Conservation (phyloP, 768 basidiomycete genomes). For the Leccinellum luteum region DNA sequence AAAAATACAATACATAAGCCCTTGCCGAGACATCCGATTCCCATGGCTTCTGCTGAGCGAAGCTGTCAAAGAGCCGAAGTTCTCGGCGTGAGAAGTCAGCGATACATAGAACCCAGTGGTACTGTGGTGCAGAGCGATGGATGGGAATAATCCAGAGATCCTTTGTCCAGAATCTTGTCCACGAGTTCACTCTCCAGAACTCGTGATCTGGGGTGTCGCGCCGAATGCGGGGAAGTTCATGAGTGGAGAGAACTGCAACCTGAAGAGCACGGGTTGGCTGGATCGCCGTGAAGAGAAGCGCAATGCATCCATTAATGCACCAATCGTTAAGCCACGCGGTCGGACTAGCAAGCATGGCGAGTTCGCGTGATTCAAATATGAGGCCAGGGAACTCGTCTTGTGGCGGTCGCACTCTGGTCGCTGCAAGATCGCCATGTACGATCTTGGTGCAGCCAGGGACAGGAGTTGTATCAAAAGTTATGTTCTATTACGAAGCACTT, state of each 20-base stretch:
- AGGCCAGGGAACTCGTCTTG: not conserved
- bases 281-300: slow-evolving; percentile 1
- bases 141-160: slow-evolving; percentile 38
- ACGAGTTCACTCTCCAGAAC: slow-evolving; percentile 20
- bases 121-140: slow-evolving; percentile 19
- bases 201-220: not conserved
- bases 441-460: not conserved
- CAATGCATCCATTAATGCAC: slow-evolving; percentile 17
- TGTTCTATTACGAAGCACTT: not conserved
- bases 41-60: slow-evolving; percentile 5
- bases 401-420: not conserved
- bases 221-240: slow-evolving; percentile 3
- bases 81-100: not conserved
- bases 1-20: not conserved
- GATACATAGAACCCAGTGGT: slow-evolving; percentile 36
- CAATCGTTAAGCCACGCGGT: slow-evolving; percentile 8
- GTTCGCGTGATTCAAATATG: slow-evolving; percentile 5
- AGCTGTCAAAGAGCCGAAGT: slow-evolving; percentile 15
- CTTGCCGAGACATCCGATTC: not conserved
- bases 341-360: slow-evolving; percentile 4
- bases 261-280: not conserved
- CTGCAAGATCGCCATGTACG: not conserved
- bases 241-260: slow-evolving; percentile 5
- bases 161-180: slow-evolving; percentile 30
- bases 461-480: not conserved